These are phyloP conservation scores for Botryotinia globosa DNA, from an alignment of 2,329 filamentous ascomycete genomes.

Conservation along the genomic window DNA sequence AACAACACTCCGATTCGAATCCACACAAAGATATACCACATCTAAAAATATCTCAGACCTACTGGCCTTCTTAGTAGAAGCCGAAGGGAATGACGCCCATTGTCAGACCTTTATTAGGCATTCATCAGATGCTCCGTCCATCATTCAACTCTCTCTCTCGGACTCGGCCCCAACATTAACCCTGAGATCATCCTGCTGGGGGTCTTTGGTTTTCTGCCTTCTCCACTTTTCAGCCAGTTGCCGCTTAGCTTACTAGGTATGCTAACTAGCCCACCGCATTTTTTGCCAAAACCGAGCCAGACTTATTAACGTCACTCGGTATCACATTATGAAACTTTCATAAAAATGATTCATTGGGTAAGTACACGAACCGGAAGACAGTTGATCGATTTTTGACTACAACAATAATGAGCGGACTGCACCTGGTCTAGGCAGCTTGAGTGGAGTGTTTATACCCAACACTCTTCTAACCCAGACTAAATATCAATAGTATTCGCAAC, in stretches of 20 bases:
- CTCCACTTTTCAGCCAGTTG: neutral
- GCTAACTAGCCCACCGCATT: neutral
- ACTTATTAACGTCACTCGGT: neutral
- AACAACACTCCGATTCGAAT: neutral
- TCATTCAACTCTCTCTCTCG: neutral
- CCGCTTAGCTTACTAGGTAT: neutral
- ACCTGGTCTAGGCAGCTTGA: neutral
- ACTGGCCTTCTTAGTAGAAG: neutral
- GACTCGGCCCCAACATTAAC: neutral
- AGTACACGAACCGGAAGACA: neutral
- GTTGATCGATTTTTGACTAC: neutral
- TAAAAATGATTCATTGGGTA: neutral
- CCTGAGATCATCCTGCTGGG: neutral
- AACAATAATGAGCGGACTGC: neutral
- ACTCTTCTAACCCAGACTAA: neutral
- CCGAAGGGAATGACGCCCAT: neutral
- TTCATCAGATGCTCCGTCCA: neutral
- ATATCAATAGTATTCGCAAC: neutral
- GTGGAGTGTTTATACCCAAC: neutral
- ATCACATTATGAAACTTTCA: neutral
- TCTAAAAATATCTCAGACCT: neutral
- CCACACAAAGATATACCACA: neutral
- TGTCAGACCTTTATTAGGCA: neutral
- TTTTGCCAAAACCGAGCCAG: neutral
- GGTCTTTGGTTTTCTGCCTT: neutral